Evolutionary conservation across 2,329 filamentous ascomycete genomes (phyloP), one percentile per base, ranked within the genome.

Genomic region (Paraconiothyrium brasiliense): DNA sequence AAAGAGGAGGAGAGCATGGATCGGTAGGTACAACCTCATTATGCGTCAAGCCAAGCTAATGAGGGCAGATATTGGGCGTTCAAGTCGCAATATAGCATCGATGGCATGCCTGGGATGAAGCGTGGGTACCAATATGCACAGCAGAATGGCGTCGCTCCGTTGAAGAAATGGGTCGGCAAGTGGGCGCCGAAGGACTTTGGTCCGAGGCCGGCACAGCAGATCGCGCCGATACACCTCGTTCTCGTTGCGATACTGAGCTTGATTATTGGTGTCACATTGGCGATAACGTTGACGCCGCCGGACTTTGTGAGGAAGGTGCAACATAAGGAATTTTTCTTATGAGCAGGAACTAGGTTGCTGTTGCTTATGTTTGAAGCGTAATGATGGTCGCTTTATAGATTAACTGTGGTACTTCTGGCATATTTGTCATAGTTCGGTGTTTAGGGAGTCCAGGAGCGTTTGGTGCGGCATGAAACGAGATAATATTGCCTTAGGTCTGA

Each of bases 41-140:
- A 37, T 37, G 35, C 8, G 11, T 14, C 4, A n/a, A n/a, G 39
- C 9, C 9, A 34, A 54, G 43, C 58, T 68, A 43, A 69, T 32
- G n/a, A 5, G 11, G 6, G 10, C 9, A 79, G 78, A 34, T 82
- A 83, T 60, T 83, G 81, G 81, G 80, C 80, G 4, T 80, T 70
- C 57, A 83, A 83, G 67, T 79, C 76, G 37, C 76, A 80, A 20
- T 72, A 75, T 59, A 79, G 75, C 37, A 78, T 83, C 30, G 81
- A 83, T 63, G 81, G 81, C 0, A 67, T 83, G 30, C 81, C 81
- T 0, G 81, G 77, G 0, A 80, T 82, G 78, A 77, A 78, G 67
- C 67, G 73, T 22, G 81, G 77, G 0, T 69, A 78, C 9, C 69
- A 76, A 8, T 77, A 71, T 44, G 79, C 73, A n/a, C 70, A 75